These are phyloP conservation scores for Pseudisothecium myosuroides DNA, from an alignment of 225 moss, liverwort and hornwort species.

Conservation along the genomic window DNA sequence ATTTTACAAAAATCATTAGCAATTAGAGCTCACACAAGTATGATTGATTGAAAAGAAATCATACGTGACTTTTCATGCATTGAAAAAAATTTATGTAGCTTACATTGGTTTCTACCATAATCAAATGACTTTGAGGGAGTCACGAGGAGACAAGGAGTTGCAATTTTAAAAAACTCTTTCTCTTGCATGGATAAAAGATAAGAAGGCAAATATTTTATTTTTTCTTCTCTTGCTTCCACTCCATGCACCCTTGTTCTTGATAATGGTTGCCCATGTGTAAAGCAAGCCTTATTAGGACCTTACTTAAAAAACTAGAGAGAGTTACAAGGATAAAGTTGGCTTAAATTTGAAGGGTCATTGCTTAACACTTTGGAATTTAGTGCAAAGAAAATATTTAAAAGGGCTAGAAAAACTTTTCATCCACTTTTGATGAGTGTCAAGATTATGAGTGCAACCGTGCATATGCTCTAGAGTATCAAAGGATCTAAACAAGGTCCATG, in stretches of 20 bases:
- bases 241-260: background rate
- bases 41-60: background rate
- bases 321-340: background rate
- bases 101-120: background rate
- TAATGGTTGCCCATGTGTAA: accelerated
- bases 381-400: background rate
- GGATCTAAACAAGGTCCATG: background rate
- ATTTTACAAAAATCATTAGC: background rate
- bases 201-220: background rate
- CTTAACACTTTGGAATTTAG: background rate
- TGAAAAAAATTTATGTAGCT: background rate
- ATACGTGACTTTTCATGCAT: background rate
- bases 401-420: background rate
- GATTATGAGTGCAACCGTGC: background rate
- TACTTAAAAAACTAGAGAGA: background rate
- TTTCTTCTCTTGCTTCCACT: accelerated
- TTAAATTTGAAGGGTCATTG: background rate
- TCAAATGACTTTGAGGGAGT: accelerated
- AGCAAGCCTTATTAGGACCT: background rate
- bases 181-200: accelerated
- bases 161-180: background rate
- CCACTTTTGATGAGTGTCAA: background rate
- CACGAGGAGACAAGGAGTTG: accelerated
- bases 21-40: accelerated
- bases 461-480: background rate